Conservation (phyloP, 2,329 filamentous ascomycete genomes). For the Fonsecaea erecta region DNA sequence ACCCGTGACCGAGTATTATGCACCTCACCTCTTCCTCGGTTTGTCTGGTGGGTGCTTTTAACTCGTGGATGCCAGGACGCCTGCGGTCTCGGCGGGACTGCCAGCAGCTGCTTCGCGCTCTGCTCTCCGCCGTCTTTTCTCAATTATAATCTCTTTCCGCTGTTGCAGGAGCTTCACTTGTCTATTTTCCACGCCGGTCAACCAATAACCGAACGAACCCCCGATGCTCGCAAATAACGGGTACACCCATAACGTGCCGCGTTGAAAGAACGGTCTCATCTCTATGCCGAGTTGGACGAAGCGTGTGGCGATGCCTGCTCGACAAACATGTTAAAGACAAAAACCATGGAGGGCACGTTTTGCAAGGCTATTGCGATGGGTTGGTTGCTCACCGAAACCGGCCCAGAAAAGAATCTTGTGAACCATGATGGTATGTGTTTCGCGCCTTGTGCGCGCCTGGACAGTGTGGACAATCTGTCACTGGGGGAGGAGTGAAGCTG, state of each 20-base stretch:
- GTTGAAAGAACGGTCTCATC: conserved; percentile 93
- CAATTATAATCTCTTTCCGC: conserved; percentile 78
- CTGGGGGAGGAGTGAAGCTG: conserved; percentile 12
- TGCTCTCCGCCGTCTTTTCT: conserved; percentile 83
- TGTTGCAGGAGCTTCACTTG: conserved; percentile 78
- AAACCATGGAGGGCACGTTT: not conserved
- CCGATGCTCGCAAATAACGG: conserved; percentile 84
- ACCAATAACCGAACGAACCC: conserved; percentile 95
- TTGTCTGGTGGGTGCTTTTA: conserved; percentile 12
- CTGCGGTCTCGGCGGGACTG: conserved; percentile 29
- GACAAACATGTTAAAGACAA: conserved; percentile 19
- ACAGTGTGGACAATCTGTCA: conserved; percentile 13
- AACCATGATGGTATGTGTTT: conserved; percentile 47
- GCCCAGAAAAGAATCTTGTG: conserved; percentile 60
- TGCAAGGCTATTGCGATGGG: not conserved
- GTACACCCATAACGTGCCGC: conserved; percentile 84
- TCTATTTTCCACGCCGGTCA: conserved; percentile 83
- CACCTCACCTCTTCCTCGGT: too few relatives aligned
- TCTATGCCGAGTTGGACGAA: conserved; percentile 98
- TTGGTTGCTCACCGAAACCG: conserved; percentile 76
- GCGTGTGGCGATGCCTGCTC: conserved; percentile 81
- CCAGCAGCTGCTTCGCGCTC: conserved; percentile 60
- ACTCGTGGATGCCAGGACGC: conserved; percentile 35
- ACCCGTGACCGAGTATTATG: not conserved
- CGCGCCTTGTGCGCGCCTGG: conserved; percentile 25